phyloP scores from a whole-genome alignment of 2,329 filamentous ascomycete species.

The Zopfia rhizophila region DNA sequence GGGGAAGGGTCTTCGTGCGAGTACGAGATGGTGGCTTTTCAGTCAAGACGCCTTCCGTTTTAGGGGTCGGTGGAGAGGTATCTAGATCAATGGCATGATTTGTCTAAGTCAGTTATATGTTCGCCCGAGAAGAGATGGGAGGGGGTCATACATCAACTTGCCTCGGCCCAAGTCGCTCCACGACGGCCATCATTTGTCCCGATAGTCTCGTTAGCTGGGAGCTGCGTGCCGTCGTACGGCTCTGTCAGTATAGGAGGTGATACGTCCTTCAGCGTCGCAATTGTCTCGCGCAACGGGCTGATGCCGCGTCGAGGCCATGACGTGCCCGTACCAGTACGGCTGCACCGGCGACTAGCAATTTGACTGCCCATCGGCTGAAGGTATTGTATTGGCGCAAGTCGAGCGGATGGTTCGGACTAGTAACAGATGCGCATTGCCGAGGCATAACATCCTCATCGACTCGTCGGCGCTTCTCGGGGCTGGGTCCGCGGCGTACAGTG shows the following conservation, averaged over 20 bases:
- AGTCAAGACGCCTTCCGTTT: constrained; percentile 2
- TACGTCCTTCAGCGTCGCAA: constrained; percentile 18
- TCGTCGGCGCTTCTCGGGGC: constrained; percentile 18
- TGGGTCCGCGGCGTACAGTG: too few species aligned
- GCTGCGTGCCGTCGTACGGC: constrained; percentile 9
- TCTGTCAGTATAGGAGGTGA: constrained; percentile 17
- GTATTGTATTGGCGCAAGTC: constrained; percentile 16
- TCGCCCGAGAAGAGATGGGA: too few species aligned
- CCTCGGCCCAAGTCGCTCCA: constrained; percentile 21
- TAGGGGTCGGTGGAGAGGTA: constrained; percentile 1
- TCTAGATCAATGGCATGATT: too few species aligned
- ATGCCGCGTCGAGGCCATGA: constrained; percentile 14
- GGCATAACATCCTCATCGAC: constrained; percentile 13
- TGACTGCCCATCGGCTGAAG: constrained; percentile 17
- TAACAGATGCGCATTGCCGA: constrained; percentile 17
- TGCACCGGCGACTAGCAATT: too few species aligned
- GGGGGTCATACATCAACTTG: too few species aligned
- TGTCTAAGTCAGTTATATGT: too few species aligned
- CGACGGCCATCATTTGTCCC: constrained; percentile 17
- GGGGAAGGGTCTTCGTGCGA: constrained; percentile 11
- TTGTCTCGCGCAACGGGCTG: constrained; percentile 18
- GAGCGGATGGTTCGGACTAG: constrained; percentile 15
- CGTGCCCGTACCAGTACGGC: constrained; percentile 12
- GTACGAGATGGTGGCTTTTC: constrained; percentile 17
- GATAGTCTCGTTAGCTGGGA: constrained; percentile 17